phyloP scores from a whole-genome alignment of 352 stramenopile species.

The Globisporangium apiculatum region DNA sequence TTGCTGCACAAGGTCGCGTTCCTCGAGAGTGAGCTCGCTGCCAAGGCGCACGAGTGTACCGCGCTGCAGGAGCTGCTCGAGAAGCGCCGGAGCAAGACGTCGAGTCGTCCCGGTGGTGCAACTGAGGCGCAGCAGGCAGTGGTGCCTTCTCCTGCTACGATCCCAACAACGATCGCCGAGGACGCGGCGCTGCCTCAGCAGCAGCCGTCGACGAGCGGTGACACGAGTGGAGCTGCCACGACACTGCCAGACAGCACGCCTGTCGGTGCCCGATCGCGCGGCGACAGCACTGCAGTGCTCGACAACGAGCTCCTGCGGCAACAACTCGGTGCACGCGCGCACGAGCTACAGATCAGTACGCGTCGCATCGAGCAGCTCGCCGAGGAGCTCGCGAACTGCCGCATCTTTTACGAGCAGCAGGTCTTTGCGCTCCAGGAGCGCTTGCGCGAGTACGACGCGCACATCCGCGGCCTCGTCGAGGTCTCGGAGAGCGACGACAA shows the following conservation, averaged over 20 bases:
- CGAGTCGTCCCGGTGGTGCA: neutral
- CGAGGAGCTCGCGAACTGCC: conserved; percentile 39
- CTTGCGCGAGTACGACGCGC: conserved; percentile 39
- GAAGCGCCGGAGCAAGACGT: conserved; percentile 8
- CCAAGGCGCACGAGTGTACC: conserved; percentile 41
- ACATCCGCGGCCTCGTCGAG: conserved; percentile 37
- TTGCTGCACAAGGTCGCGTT: conserved; percentile 41
- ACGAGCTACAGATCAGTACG: conserved; percentile 37
- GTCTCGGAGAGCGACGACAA: conserved; percentile 37
- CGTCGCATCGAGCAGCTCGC: conserved; percentile 36
- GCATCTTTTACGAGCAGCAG: conserved; percentile 48
- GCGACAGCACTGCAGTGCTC: conserved; percentile 15
- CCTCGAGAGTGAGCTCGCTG: conserved; percentile 38
- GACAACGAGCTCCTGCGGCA: conserved; percentile 54
- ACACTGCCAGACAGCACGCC: no score
- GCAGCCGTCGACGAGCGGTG: neutral
- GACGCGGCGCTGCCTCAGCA: conserved; percentile 1
- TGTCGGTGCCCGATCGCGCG: neutral
- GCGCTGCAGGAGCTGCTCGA: conserved; percentile 35
- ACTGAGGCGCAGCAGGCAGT: no score
- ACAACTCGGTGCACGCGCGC: conserved; percentile 38
- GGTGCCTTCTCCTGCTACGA: neutral
- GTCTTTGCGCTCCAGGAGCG: conserved; percentile 35
- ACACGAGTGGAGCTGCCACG: neutral
- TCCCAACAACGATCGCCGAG: conserved; percentile 5